Evolutionary conservation across 1,284 basidiomycete species (phyloP).

Genomic region (Inonotus obliquus): DNA sequence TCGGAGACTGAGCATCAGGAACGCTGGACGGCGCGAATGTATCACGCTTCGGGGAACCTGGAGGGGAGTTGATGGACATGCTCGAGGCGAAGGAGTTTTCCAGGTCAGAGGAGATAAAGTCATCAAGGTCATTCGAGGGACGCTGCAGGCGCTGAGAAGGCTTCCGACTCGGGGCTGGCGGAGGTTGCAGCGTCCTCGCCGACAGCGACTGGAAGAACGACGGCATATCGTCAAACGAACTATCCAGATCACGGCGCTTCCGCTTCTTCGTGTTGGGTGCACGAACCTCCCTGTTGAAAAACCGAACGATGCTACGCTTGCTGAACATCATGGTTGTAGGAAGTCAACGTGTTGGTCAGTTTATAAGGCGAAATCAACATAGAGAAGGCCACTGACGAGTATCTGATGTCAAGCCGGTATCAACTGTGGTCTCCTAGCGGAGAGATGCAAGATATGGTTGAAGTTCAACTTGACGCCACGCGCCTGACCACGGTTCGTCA

Average conservation of each 20-base stretch:
- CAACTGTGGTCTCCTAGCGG: neutral
- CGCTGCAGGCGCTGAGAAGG: constrained; percentile 36
- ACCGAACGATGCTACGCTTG: constrained; percentile 17
- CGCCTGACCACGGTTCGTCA: neutral
- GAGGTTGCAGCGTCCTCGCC: constrained; percentile 43
- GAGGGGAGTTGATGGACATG: constrained; percentile 71
- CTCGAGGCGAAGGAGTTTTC: constrained; percentile 77
- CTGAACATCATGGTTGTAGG: constrained; percentile 5
- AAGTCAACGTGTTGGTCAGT: neutral
- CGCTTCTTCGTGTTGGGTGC: constrained; percentile 21
- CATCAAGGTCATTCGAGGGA: constrained; percentile 50
- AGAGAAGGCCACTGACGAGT: constrained; percentile 9
- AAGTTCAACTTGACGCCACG: constrained; percentile 9
- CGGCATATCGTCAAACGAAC: constrained; percentile 39
- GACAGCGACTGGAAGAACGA: constrained; percentile 38
- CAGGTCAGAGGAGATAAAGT: constrained; percentile 65
- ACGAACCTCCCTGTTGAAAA: constrained; percentile 7
- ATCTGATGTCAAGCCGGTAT: constrained; percentile 13
- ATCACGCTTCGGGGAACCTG: constrained; percentile 40
- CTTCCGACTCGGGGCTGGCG: constrained; percentile 47
- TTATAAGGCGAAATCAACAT: constrained; percentile 5
- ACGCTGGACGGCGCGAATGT: constrained; percentile 6
- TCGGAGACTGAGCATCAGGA: constrained; percentile 15
- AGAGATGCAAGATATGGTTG: constrained; percentile 4
- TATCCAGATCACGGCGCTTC: constrained; percentile 23